These are phyloP conservation scores for Dactylella cylindrospora DNA, from an alignment of 2,329 filamentous ascomycete species.

Conservation along the genomic window DNA sequence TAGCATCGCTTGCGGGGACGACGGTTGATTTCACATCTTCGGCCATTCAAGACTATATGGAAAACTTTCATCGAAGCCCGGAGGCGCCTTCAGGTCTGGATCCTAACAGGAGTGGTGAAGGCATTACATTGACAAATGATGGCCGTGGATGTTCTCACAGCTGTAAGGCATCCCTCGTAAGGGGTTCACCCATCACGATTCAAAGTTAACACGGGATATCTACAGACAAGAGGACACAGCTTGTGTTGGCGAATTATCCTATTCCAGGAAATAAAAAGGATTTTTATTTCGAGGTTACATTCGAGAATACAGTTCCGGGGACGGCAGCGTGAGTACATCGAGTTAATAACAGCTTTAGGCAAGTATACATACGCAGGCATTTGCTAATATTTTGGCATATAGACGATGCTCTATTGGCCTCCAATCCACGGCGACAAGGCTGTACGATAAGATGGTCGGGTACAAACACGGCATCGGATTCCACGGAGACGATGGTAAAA, in stretches of 20 bases:
- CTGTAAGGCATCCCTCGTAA: too few relatives aligned
- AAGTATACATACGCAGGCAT: not conserved
- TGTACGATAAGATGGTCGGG: conserved; percentile 1
- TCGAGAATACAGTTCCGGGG: not conserved
- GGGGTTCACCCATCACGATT: too few relatives aligned
- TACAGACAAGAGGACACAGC: not conserved
- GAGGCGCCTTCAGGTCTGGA: not conserved
- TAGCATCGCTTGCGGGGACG: not conserved
- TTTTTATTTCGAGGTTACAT: not conserved
- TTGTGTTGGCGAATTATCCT: not conserved
- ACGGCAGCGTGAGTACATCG: not conserved
- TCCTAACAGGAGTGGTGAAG: not conserved
- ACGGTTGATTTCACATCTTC: not conserved
- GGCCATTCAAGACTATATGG: not conserved
- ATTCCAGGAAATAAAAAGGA: not conserved
- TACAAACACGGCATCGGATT: not conserved
- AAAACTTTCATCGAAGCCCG: not conserved
- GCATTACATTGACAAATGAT: not conserved
- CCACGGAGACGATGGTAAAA: not conserved
- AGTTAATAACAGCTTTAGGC: not conserved
- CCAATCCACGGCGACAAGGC: not conserved
- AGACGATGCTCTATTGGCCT: not conserved
- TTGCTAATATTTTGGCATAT: not conserved
- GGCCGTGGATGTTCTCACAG: not conserved
- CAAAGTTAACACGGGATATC: too few relatives aligned